phyloP scores from a whole-genome alignment of 768 basidiomycete genomes.

The Paxillus rubicundulus region DNA sequence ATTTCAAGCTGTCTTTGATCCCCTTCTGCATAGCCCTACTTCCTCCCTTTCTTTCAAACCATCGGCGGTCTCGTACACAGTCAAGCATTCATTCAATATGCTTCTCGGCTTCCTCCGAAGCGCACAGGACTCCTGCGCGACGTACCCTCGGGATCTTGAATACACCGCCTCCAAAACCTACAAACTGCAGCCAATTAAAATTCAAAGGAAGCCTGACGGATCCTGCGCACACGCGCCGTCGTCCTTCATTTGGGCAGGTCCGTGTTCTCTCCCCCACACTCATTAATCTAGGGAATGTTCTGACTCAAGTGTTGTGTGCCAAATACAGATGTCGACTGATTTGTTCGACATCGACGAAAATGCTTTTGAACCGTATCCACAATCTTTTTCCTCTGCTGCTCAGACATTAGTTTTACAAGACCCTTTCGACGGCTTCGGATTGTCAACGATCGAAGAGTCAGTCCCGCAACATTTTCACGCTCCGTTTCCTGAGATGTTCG shows the following conservation, averaged over 20 bases:
- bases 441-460: conserved; percentile 34
- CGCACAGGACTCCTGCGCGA: conserved; percentile 32
- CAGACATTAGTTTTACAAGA: conserved; percentile 40
- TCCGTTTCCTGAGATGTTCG: conserved; percentile 25
- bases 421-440: conserved; percentile 38
- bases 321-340: conserved; percentile 45
- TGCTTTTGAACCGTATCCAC: conserved; percentile 51
- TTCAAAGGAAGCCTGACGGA: conserved; percentile 73
- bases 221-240: conserved; percentile 53
- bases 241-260: conserved; percentile 41
- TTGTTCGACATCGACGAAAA: conserved; percentile 78
- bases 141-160: conserved; percentile 38
- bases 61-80: conserved; percentile 58
- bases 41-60: conserved; percentile 54
- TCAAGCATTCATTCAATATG: conserved; percentile 45
- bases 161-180: conserved; percentile 68
- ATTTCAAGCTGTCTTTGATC: conserved; percentile 20
- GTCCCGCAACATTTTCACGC: conserved; percentile 22
- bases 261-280: conserved; percentile 15
- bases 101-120: conserved; percentile 22
- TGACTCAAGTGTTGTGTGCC: conserved; percentile 15
- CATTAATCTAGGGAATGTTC: conserved; percentile 6
- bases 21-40: conserved; percentile 44
- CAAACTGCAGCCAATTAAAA: conserved; percentile 53
- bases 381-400: conserved; percentile 33